A percentile compares a stretch with the other conserved stretches of the same genome.
Evolutionary conservation across 2,329 filamentous ascomycete genomes (phyloP).

Genomic region (Talaromyces albobiverticillius): DNA sequence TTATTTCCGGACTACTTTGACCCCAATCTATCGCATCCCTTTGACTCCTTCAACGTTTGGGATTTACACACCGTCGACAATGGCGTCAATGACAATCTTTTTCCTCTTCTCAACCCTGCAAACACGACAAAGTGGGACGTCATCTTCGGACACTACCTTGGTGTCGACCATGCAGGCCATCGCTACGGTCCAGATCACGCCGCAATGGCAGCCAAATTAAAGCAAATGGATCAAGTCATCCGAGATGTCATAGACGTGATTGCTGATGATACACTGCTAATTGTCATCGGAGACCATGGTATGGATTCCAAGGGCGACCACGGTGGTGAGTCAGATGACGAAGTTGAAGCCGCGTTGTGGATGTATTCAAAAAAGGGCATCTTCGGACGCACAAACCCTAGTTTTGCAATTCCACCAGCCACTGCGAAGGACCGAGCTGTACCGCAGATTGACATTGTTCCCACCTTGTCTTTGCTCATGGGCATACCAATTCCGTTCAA

Average conservation of each 20-base stretch:
- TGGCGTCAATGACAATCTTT: slow-evolving; percentile 83
- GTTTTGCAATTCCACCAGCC: slow-evolving; percentile 54
- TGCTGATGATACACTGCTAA: slow-evolving; percentile 80
- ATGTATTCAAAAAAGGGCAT: slow-evolving; percentile 90
- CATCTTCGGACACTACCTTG: slow-evolving; percentile 89
- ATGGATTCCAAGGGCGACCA: slow-evolving; percentile 98
- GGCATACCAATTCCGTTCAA: slow-evolving; percentile 95
- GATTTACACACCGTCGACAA: slow-evolving; percentile 96
- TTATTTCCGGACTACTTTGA: slow-evolving; percentile 95
- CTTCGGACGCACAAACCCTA: slow-evolving; percentile 73
- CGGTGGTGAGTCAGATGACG: slow-evolving; percentile 95
- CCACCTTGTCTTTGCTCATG: slow-evolving; percentile 81
- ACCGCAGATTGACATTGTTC: slow-evolving; percentile 89
- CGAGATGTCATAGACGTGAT: slow-evolving; percentile 67
- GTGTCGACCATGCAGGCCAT: slow-evolving; percentile 95
- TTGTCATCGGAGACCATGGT: slow-evolving; percentile 98
- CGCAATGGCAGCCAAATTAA: slow-evolving; percentile 86
- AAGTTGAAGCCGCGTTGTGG: slow-evolving; percentile 92
- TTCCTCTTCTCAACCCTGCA: slow-evolving; percentile 67
- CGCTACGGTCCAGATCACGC: slow-evolving; percentile 90
- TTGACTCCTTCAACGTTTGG: slow-evolving; percentile 98
- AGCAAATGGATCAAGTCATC: slow-evolving; percentile 84
- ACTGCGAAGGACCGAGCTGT: slow-evolving; percentile 74
- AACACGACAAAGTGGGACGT: slow-evolving; percentile 79
- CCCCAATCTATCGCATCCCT: slow-evolving; percentile 76